Conservation (phyloP, 768 basidiomycete genomes). For the Collybiopsis confluens region DNA sequence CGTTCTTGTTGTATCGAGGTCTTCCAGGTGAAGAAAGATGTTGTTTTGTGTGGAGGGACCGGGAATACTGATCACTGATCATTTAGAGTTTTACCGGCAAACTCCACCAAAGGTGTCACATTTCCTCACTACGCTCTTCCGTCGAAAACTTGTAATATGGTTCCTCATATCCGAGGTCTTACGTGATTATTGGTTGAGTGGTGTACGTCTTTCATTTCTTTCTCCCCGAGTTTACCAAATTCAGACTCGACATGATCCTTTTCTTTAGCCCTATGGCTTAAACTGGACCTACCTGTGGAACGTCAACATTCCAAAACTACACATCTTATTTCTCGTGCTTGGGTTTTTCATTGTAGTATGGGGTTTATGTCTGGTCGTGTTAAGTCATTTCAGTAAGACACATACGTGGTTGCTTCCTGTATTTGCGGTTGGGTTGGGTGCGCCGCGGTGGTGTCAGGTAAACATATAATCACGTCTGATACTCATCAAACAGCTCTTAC, state of each 20-base stretch:
- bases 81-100: slow-evolving; percentile 80
- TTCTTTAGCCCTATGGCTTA: slow-evolving; percentile 74
- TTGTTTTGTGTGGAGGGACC: not conserved
- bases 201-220: slow-evolving; percentile 48
- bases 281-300: slow-evolving; percentile 95
- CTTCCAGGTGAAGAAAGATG: slow-evolving; percentile 57
- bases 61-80: slow-evolving; percentile 2
- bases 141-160: slow-evolving; percentile 90
- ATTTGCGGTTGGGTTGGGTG: slow-evolving; percentile 92
- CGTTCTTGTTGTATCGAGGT: slow-evolving; percentile 68
- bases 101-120: slow-evolving; percentile 97
- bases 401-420: slow-evolving; percentile 95
- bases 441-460: slow-evolving; percentile 93
- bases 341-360: slow-evolving; percentile 87
- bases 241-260: slow-evolving; percentile 15
- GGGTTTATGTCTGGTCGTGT: slow-evolving; percentile 65
- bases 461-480: no score
- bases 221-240: not conserved
- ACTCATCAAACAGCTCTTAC: not conserved
- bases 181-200: slow-evolving; percentile 90
- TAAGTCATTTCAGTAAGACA: slow-evolving; percentile 86
- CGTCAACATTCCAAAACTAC: slow-evolving; percentile 77
- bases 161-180: slow-evolving; percentile 90
- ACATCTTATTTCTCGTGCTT: slow-evolving; percentile 76
- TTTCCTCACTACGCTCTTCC: slow-evolving; percentile 85